phyloP scores from a whole-genome alignment of 2,329 filamentous ascomycete genomes.

The Sclerotinia spermophila region DNA sequence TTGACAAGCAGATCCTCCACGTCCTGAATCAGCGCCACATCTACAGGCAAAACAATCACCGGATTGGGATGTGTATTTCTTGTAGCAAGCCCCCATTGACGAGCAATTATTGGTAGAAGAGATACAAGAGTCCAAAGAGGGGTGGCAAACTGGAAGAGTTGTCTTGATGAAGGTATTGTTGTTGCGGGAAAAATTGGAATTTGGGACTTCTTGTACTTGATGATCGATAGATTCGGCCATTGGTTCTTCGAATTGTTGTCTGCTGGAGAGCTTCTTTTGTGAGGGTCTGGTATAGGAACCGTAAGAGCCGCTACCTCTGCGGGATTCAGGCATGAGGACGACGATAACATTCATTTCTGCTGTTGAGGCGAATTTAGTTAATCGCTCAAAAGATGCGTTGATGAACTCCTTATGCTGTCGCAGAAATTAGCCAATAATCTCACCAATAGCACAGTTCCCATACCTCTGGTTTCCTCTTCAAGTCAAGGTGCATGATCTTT shows the following conservation, averaged over 20 bases:
- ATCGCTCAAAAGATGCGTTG: slow-evolving; percentile 21
- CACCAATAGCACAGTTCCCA: background rate
- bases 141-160: slow-evolving; percentile 64
- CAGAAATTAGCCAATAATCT: slow-evolving; percentile 2
- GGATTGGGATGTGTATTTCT: slow-evolving; percentile 55
- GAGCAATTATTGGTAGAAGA: slow-evolving; percentile 74
- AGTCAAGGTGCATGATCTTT: slow-evolving; percentile 31
- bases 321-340: slow-evolving; percentile 33
- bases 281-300: slow-evolving; percentile 32
- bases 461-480: slow-evolving; percentile 29
- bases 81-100: slow-evolving; percentile 71
- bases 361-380: slow-evolving; percentile 30
- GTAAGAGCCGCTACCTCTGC: slow-evolving; percentile 28
- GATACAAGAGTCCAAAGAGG: slow-evolving; percentile 63
- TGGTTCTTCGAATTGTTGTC: slow-evolving; percentile 32
- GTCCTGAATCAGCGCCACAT: slow-evolving; percentile 46
- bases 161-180: slow-evolving; percentile 13
- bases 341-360: slow-evolving; percentile 34
- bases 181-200: slow-evolving; percentile 22
- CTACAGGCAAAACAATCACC: slow-evolving; percentile 72
- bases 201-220: slow-evolving; percentile 6
- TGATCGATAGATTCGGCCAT: slow-evolving; percentile 27
- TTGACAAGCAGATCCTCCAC: slow-evolving; percentile 75
- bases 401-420: slow-evolving; percentile 6
- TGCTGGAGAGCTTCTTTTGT: slow-evolving; percentile 25